Evolutionary conservation across 2,329 filamentous ascomycete species (phyloP).

Genomic region (Phaeophleospora eucalypticola): DNA sequence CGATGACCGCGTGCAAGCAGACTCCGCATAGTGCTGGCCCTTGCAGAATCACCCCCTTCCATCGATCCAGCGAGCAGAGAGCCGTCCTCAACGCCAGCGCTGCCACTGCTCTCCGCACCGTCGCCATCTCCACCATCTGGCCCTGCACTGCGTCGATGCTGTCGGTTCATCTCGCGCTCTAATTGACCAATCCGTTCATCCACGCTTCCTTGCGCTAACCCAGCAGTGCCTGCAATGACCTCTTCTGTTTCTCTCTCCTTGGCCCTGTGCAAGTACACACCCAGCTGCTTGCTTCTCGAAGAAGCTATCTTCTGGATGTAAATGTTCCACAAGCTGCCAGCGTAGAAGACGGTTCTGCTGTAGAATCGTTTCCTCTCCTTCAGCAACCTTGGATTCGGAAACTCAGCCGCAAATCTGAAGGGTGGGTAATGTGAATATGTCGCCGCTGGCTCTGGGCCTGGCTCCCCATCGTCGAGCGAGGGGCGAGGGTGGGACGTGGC

Average conservation of each 20-base stretch:
- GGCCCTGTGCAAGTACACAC: conserved; percentile 56
- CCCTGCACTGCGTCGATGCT: conserved; percentile 20
- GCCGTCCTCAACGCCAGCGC: conserved; percentile 43
- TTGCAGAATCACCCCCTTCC: conserved; percentile 7
- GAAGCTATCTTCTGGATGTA: conserved; percentile 58
- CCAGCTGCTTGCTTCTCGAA: conserved; percentile 53
- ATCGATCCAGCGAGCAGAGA: conserved; percentile 25
- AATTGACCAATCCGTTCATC: conserved; percentile 53
- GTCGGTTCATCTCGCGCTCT: conserved; percentile 49
- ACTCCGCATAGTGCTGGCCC: conserved; percentile 24
- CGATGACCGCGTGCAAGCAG: conserved; percentile 26
- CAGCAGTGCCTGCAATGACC: conserved; percentile 36
- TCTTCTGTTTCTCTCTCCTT: conserved; percentile 53
- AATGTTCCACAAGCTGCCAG: conserved; percentile 58
- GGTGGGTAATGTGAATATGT: conserved; percentile 54
- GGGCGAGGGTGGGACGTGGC: conserved; percentile 37
- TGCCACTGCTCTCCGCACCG: conserved; percentile 41
- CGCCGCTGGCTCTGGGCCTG: conserved; percentile 27
- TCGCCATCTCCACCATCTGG: conserved; percentile 22
- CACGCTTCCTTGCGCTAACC: conserved; percentile 41
- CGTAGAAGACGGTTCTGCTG: conserved; percentile 56
- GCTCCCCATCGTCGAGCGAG: conserved; percentile 6
- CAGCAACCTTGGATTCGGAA: conserved; percentile 52
- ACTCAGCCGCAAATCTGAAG: conserved; percentile 57
- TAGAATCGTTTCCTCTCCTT: conserved; percentile 59